Evolutionary conservation across 2,329 filamentous ascomycete species (phyloP).

Genomic region (Pseudogymnoascus sp.): DNA sequence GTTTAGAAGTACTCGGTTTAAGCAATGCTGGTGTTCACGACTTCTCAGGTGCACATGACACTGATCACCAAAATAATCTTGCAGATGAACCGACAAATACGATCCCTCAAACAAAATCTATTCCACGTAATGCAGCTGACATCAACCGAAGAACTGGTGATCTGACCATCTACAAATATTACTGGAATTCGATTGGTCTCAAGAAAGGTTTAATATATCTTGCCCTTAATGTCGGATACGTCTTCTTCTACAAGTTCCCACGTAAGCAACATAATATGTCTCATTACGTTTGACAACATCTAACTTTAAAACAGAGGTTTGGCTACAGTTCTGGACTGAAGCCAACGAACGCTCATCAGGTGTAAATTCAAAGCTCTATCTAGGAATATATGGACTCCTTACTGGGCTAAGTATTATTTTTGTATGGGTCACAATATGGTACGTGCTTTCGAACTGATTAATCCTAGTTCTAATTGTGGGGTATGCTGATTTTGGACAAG

Average conservation of each 20-base stretch:
- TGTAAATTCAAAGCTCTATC: conserved; percentile 1
- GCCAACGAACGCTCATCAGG: not conserved
- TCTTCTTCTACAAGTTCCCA: conserved; percentile 1
- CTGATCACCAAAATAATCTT: not conserved
- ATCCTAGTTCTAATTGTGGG: not conserved
- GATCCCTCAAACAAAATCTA: not conserved
- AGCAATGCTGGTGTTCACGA: conserved; percentile 12
- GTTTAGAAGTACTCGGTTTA: conserved; percentile 27
- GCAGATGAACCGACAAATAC: not conserved
- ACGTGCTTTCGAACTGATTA: not conserved
- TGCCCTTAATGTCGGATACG: not conserved
- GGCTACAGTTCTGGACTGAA: conserved; percentile 7
- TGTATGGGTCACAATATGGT: not conserved
- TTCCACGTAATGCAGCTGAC: not conserved
- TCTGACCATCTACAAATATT: conserved; percentile 17
- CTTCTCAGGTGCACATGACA: not conserved
- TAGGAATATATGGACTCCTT: conserved; percentile 2
- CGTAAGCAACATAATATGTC: not conserved
- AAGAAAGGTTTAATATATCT: not conserved
- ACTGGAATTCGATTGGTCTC: conserved; percentile 13
- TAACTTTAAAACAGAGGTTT: conserved; percentile 1
- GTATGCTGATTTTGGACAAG: not conserved
- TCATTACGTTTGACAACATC: not conserved
- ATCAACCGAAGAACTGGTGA: conserved; percentile 11
- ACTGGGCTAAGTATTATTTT: not conserved